Evolutionary conservation across 371 early-diverging fungal genomes (phyloP).

Genomic region (Mortierella sp.): DNA sequence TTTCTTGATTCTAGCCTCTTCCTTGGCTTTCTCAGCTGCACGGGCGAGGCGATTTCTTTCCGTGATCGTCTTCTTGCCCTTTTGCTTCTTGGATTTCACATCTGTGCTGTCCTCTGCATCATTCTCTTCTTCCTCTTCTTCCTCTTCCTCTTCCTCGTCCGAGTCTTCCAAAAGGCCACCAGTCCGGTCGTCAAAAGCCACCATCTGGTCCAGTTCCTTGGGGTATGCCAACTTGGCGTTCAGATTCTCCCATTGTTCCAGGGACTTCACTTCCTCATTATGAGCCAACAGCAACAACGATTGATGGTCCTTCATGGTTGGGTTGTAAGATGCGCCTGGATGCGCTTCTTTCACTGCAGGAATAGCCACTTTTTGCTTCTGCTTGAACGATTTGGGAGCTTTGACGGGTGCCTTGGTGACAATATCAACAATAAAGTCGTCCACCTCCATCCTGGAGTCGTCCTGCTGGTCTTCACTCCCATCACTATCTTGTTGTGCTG

Average conservation of each 20-base stretch:
- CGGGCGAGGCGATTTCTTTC: conserved; percentile 59
- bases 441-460: conserved; percentile 17
- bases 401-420: conserved; percentile 54
- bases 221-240: conserved; percentile 58
- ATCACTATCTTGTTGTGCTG: conserved; percentile 1
- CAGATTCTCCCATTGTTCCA: conserved; percentile 60
- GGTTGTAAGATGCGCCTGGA: conserved; percentile 93
- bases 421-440: conserved; percentile 47
- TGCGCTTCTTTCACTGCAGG: conserved; percentile 82
- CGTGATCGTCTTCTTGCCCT: conserved; percentile 53
- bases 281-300: conserved; percentile 59
- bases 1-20: conserved; percentile 58
- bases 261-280: conserved; percentile 61
- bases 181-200: conserved; percentile 40
- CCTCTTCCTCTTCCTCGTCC: conserved; percentile 64
- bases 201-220: conserved; percentile 56
- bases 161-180: conserved; percentile 43
- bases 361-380: conserved; percentile 58
- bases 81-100: conserved; percentile 44
- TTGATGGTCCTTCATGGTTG: conserved; percentile 83
- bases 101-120: conserved; percentile 53
- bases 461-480: conserved; percentile 2
- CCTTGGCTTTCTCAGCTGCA: conserved; percentile 56
- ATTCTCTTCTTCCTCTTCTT: conserved; percentile 58
- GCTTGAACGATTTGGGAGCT: conserved; percentile 65